phyloP scores from a whole-genome alignment of 2,329 filamentous ascomycete species.

The Colletotrichum filicis region DNA sequence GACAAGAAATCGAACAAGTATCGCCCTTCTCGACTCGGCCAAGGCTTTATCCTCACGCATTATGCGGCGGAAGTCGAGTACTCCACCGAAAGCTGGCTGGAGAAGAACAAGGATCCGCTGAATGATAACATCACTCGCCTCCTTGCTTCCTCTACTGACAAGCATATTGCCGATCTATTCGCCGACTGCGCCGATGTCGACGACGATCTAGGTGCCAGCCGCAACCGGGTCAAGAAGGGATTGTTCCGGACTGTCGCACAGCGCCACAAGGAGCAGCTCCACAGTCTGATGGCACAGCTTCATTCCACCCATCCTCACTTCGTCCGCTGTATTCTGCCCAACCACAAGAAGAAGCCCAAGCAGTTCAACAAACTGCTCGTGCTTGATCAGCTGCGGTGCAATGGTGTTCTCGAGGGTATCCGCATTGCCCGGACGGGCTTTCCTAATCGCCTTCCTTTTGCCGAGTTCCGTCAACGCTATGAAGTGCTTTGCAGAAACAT shows the following conservation, averaged over 20 bases:
- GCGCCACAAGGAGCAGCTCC: conserved; percentile 97
- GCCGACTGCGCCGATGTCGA: conserved; percentile 86
- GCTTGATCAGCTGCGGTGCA: conserved; percentile 95
- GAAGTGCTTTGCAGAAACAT: conserved; percentile 91
- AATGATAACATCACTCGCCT: conserved; percentile 97
- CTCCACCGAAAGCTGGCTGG: conserved; percentile 92
- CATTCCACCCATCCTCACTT: conserved; percentile 98
- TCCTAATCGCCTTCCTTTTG: conserved; percentile 90
- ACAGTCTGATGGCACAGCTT: conserved; percentile 92
- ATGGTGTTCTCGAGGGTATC: conserved; percentile 99
- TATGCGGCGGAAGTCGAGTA: conserved; percentile 99
- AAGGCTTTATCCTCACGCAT: conserved; percentile 96
- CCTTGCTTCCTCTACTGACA: conserved; percentile 83
- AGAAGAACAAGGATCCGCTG: conserved; percentile 98
- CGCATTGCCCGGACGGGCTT: conserved; percentile 97
- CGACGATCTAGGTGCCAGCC: conserved; percentile 74
- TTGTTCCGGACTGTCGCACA: conserved; percentile 97
- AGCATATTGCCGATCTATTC: conserved; percentile 87
- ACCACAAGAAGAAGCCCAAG: conserved; percentile 97
- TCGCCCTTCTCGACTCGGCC: conserved; percentile 83
- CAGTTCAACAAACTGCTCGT: conserved; percentile 93
- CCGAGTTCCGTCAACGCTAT: conserved; percentile 94
- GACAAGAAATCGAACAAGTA: conserved; percentile 97
- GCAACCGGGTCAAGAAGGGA: conserved; percentile 93
- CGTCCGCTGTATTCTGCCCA: conserved; percentile 96